Percentiles rank a stretch among this genome's conserved stretches.
Conservation (phyloP, 768 basidiomycete genomes). For the Xerocomellus amylosporus region DNA sequence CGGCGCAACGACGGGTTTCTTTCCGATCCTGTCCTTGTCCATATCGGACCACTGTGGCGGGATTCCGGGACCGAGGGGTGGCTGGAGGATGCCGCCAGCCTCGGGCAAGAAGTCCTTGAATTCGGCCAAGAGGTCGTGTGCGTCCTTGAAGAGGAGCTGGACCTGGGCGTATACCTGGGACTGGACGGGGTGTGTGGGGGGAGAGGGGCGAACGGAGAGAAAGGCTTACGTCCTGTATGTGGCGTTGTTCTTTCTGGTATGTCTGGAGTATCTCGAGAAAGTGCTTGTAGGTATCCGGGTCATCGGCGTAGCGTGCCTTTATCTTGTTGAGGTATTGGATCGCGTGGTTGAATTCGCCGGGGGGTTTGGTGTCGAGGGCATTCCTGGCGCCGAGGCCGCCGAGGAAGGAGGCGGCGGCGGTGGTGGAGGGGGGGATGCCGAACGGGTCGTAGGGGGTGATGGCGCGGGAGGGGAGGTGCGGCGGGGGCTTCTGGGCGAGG, state of each 20-base stretch:
- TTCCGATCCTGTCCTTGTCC: constrained; percentile 39
- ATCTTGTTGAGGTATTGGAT: constrained; percentile 99
- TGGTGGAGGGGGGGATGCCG: constrained; percentile 43
- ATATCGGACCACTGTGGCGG: constrained; percentile 42
- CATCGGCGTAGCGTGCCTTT: constrained; percentile 84
- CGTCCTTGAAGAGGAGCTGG: constrained; percentile 75
- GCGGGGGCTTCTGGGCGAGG: background rate
- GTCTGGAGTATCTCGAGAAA: constrained; percentile 86
- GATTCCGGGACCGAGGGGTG: constrained; percentile 36
- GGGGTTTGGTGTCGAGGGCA: constrained; percentile 49
- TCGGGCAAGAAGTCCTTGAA: no score
- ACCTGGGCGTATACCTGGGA: constrained; percentile 81
- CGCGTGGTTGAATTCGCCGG: constrained; percentile 85
- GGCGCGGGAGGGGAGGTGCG: constrained; percentile 6
- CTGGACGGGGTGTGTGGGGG: constrained; percentile 30
- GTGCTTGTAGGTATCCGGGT: constrained; percentile 90
- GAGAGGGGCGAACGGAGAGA: background rate
- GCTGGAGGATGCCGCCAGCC: no score
- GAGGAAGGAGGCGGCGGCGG: constrained; percentile 62
- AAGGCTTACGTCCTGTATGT: constrained; percentile 62
- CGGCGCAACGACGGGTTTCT: constrained; percentile 41
- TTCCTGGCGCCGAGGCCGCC: constrained; percentile 54
- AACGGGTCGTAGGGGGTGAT: constrained; percentile 36
- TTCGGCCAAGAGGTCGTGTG: constrained; percentile 73
- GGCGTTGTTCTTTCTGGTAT: constrained; percentile 81